These are phyloP conservation scores for Paramarasmius palmivorus DNA, from an alignment of 1,284 basidiomycete species.

Conservation along the genomic window DNA sequence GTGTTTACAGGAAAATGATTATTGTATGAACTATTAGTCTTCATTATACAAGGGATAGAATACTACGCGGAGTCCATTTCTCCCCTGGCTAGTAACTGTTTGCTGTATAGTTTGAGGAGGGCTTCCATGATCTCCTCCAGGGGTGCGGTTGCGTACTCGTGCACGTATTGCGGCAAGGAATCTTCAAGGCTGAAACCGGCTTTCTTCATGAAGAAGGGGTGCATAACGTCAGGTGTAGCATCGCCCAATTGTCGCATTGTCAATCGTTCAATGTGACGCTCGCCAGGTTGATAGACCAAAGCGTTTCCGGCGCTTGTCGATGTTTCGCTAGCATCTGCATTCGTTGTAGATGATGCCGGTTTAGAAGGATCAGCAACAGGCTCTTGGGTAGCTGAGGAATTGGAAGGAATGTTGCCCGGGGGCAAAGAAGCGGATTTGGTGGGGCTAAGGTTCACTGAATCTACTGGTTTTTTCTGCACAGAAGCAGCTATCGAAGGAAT, in stretches of 20 bases:
- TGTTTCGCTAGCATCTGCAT: constrained; percentile 12
- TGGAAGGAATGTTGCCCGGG: background rate
- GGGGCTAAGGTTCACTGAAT: constrained; percentile 17
- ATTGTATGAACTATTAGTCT: constrained; percentile 1
- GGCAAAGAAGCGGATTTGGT: constrained; percentile 20
- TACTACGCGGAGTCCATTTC: constrained; percentile 6
- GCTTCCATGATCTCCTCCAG: constrained; percentile 86
- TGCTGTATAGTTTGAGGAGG: constrained; percentile 78
- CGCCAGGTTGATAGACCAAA: constrained; percentile 51
- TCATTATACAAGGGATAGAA: background rate
- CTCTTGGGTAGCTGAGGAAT: too few relatives aligned
- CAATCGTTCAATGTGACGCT: constrained; percentile 67
- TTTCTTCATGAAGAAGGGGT: constrained; percentile 83
- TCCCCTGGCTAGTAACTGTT: constrained; percentile 55
- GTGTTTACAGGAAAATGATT: constrained; percentile 60
- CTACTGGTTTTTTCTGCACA: constrained; percentile 26
- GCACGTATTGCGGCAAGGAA: constrained; percentile 80
- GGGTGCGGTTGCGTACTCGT: constrained; percentile 83
- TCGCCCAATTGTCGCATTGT: constrained; percentile 85
- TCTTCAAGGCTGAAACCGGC: constrained; percentile 82
- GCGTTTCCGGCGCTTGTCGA: constrained; percentile 25
- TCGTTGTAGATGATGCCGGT: constrained; percentile 7
- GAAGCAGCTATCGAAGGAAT: constrained; percentile 32
- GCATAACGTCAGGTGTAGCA: constrained; percentile 86
- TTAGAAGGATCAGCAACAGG: background rate